Base-by-base conservation (phyloP, 441 rosid species). In the Arabidopsis hybrid region DNA sequence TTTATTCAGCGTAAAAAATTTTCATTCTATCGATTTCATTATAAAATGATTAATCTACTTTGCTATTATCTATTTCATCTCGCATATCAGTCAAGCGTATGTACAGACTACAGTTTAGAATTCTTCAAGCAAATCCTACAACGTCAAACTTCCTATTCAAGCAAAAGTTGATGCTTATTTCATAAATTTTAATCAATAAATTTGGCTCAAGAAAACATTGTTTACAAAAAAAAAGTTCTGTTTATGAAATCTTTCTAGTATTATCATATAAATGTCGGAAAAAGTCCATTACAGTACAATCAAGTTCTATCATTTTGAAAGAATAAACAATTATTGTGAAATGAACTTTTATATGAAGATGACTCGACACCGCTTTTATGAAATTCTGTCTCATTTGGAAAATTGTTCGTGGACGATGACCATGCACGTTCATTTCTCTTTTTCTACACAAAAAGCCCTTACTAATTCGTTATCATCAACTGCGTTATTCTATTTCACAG, bases 301-400 rank as follows among this genome's bases (percentile, higher is more conserved):
- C 29, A 26, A 26, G 29, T 26, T 26, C 29, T 8, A 53, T 55
- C 42, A 34, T 69, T 69, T 32, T 5, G 46, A 69, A 58, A 26
- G 18, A 9, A 6, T 5, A 29, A 31, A 21, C 39, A 36, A 29
- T 65, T 38, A 56, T 56, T 65, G 59, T 26, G 9, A 46, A 14
- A 4, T 46, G 60, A 29, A 65, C 66, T 73, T 71, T 61, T 74
- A 47, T 59, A 50, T 49, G 72, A 66, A 29, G 29, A 39, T 7
- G 47, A 67, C 73, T 42, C 51, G 7, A 31, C 67, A 59, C 47
- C 1, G 21, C 67, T 67, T 74, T 74, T 39, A 74, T 74, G 62
- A 67, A 13, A 49, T 59, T 63, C 35, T 74, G 73, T 67, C 73
- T 50, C 49, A 59, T 67, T 50, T 60, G 62, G 45, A 67, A 66